Evolutionary conservation across 2,329 filamentous ascomycete species (phyloP).

Genomic region (Cyphellophora attinorum): DNA sequence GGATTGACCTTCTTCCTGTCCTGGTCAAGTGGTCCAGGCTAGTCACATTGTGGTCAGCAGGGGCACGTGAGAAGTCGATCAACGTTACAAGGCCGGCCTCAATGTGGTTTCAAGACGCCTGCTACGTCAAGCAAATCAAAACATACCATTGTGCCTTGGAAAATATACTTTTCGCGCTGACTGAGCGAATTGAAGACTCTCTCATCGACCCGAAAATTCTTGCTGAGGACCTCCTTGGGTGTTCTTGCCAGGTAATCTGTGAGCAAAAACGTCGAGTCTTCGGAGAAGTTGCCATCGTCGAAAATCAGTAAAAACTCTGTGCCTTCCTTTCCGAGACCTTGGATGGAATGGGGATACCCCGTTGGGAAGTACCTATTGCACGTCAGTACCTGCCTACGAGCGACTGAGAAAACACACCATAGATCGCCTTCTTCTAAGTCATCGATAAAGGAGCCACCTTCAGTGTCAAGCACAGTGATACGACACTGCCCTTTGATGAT

Average conservation of each 20-base stretch:
- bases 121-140: too few species aligned
- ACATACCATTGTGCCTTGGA: conserved; percentile 60
- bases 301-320: conserved; percentile 57
- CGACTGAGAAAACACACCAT: too few species aligned
- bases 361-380: conserved; percentile 59
- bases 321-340: conserved; percentile 57
- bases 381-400: too few species aligned
- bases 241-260: conserved; percentile 61
- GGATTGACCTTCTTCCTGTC: conserved; percentile 54
- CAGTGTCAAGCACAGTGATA: conserved; percentile 63
- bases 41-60: too few species aligned
- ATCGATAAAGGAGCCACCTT: conserved; percentile 68
- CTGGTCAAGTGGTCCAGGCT: conserved; percentile 50
- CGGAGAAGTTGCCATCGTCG: conserved; percentile 49
- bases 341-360: conserved; percentile 67
- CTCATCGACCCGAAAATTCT: conserved; percentile 66
- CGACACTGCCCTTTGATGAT: conserved; percentile 62
- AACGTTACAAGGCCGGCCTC: too few species aligned
- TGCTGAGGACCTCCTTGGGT: conserved; percentile 59
- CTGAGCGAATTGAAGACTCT: conserved; percentile 63
- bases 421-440: conserved; percentile 67
- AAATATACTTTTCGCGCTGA: conserved; percentile 62
- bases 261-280: conserved; percentile 62
- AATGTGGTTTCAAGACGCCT: too few species aligned
- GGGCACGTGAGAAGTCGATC: too few species aligned